These are phyloP conservation scores for Taiozyma sp. DNA, from an alignment of 1,139 yeast species.

Conservation along the genomic window DNA sequence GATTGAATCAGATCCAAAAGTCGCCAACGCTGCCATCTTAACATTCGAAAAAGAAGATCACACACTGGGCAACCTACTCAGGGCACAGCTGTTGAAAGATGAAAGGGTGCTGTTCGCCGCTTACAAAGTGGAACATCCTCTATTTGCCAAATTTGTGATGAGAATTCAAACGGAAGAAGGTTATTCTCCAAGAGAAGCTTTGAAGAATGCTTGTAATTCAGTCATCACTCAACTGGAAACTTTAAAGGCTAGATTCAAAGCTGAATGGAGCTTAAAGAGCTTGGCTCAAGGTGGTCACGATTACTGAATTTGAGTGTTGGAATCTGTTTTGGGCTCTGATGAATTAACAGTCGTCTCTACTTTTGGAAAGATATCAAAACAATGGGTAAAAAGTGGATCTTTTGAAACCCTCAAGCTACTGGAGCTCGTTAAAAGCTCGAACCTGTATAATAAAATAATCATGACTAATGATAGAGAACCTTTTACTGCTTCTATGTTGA, in stretches of 20 bases:
- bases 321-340: not conserved
- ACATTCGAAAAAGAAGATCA: slow-evolving; percentile 97
- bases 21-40: slow-evolving; percentile 90
- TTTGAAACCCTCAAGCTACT: not conserved
- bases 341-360: not conserved
- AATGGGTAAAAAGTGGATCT: not conserved
- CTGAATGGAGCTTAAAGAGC: slow-evolving; percentile 91
- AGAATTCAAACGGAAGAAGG: slow-evolving; percentile 96
- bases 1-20: slow-evolving; percentile 89
- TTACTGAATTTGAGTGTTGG: not conserved
- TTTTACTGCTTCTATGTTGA: not conserved
- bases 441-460: not conserved
- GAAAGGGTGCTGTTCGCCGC: slow-evolving; percentile 90
- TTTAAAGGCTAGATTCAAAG: slow-evolving; percentile 71
- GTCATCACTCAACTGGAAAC: slow-evolving; percentile 74
- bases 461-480: not conserved
- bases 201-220: slow-evolving; percentile 81
- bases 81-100: slow-evolving; percentile 83
- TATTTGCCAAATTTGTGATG: slow-evolving; percentile 90
- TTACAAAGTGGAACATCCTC: slow-evolving; percentile 95
- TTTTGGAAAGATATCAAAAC: not conserved
- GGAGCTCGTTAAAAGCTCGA: not conserved
- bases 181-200: slow-evolving; percentile 84
- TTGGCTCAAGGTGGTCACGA: slow-evolving; percentile 51
- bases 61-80: slow-evolving; percentile 83